phyloP scores from a whole-genome alignment of 2,329 filamentous ascomycete species.

The Rugonectria rugulosa region DNA sequence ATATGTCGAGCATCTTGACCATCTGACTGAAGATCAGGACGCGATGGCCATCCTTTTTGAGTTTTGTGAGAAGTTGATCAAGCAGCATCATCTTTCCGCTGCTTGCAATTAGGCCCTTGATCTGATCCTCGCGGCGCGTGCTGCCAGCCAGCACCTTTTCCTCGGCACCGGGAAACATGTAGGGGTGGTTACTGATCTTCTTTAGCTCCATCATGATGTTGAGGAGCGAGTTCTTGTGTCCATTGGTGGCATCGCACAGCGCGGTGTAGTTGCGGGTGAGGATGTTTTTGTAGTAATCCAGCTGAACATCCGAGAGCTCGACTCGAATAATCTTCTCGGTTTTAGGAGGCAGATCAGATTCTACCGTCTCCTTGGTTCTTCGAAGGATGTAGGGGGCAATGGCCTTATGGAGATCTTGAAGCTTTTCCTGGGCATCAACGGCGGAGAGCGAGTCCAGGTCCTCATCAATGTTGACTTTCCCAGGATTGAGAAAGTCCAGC shows the following conservation, averaged over 20 bases:
- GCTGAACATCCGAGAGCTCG: conserved; percentile 92
- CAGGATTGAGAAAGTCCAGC: conserved; percentile 97
- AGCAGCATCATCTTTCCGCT: conserved; percentile 99
- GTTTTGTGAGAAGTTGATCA: conserved; percentile 91
- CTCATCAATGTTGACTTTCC: conserved; percentile 87
- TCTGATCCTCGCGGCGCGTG: conserved; percentile 83
- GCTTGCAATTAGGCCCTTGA: conserved; percentile 92
- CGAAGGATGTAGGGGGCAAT: conserved; percentile 96
- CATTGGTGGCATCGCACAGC: conserved; percentile 86
- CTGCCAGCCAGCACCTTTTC: conserved; percentile 85
- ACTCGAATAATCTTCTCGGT: conserved; percentile 99
- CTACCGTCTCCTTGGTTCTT: conserved; percentile 95
- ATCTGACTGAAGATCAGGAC: conserved; percentile 99
- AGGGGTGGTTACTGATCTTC: conserved; percentile 98
- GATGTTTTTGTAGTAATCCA: conserved; percentile 99
- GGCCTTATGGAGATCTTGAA: conserved; percentile 82
- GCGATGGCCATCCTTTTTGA: conserved; percentile 92
- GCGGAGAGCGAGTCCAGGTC: conserved; percentile 83
- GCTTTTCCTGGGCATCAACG: conserved; percentile 83
- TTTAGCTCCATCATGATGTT: conserved; percentile 99
- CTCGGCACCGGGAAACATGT: conserved; percentile 96
- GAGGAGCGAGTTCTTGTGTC: conserved; percentile 91
- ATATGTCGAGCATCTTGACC: conserved; percentile 97
- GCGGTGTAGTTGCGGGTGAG: conserved; percentile 95
- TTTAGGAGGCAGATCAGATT: conserved; percentile 94